These are phyloP conservation scores for Ascochyta pisi DNA, from an alignment of 2,329 filamentous ascomycete species.

Conservation along the genomic window DNA sequence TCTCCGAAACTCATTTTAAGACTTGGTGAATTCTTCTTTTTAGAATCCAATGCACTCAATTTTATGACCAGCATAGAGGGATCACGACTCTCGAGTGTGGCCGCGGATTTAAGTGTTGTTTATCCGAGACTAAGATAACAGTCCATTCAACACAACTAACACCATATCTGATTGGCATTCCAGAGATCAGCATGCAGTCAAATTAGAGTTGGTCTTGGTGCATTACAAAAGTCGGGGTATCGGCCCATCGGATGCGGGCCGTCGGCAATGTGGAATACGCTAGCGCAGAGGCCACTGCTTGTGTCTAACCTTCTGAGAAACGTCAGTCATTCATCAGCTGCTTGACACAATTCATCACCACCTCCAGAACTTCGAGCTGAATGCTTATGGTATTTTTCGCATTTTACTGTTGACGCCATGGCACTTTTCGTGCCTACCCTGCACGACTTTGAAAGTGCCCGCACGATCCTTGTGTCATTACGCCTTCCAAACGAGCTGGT, in stretches of 20 bases:
- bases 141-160: not conserved
- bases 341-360: not conserved
- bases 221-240: slow-evolving; percentile 11
- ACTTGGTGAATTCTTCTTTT: no score
- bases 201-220: slow-evolving; percentile 16
- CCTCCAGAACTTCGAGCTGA: not conserved
- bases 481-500: slow-evolving; percentile 24
- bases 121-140: no score
- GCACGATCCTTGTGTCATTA: slow-evolving; percentile 14
- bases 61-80: no score
- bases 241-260: slow-evolving; percentile 19
- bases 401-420: not conserved
- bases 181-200: slow-evolving; percentile 13
- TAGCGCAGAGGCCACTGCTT: slow-evolving; percentile 4
- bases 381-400: not conserved
- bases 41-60: no score
- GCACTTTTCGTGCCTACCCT: slow-evolving; percentile 4
- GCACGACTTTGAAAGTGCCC: slow-evolving; percentile 1
- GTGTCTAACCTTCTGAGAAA: not conserved
- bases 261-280: slow-evolving; percentile 13
- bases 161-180: not conserved
- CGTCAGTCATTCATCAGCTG: slow-evolving; percentile 5
- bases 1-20: no score
- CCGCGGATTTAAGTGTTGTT: no score
- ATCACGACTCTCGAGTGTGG: no score